A percentile compares a stretch with the other conserved stretches of the same genome.
Conservation (phyloP, 2,329 filamentous ascomycete species). For the Pseudocercospora vitis region DNA sequence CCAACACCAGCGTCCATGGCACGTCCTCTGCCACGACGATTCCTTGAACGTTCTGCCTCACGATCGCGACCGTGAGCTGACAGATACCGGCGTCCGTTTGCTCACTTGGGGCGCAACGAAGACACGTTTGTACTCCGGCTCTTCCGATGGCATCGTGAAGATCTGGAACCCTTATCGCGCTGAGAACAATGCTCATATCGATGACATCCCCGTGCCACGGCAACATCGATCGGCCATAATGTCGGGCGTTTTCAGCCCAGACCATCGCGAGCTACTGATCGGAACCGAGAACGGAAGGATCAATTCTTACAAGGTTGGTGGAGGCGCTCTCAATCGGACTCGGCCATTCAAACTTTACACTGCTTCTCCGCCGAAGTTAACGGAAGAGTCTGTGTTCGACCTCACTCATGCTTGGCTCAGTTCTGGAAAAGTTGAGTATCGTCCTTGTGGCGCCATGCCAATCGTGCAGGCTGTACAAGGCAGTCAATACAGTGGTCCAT, state of each 20-base stretch:
- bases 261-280: conserved; percentile 56
- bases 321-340: conserved; percentile 12
- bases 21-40: conserved; percentile 52
- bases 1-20: conserved; percentile 47
- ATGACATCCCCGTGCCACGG: conserved; percentile 50
- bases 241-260: conserved; percentile 58
- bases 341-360: conserved; percentile 29
- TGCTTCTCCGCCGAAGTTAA: conserved; percentile 11
- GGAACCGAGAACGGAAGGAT: conserved; percentile 59
- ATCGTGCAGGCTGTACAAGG: conserved; percentile 50
- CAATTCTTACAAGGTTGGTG: conserved; percentile 51
- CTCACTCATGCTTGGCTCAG: conserved; percentile 36
- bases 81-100: conserved; percentile 60
- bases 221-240: conserved; percentile 53
- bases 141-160: conserved; percentile 61
- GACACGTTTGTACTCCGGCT: conserved; percentile 58
- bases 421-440: conserved; percentile 38
- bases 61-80: conserved; percentile 46
- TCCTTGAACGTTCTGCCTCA: conserved; percentile 53
- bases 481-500: conserved; percentile 44
- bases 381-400: conserved; percentile 15
- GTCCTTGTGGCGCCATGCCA: conserved; percentile 45
- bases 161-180: conserved; percentile 59
- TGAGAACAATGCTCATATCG: conserved; percentile 52
- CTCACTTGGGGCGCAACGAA: conserved; percentile 57